A percentile compares a stretch with the other conserved stretches of the same genome.
phyloP scores from a whole-genome alignment of 768 basidiomycete species.

The Arthromyces matolae region DNA sequence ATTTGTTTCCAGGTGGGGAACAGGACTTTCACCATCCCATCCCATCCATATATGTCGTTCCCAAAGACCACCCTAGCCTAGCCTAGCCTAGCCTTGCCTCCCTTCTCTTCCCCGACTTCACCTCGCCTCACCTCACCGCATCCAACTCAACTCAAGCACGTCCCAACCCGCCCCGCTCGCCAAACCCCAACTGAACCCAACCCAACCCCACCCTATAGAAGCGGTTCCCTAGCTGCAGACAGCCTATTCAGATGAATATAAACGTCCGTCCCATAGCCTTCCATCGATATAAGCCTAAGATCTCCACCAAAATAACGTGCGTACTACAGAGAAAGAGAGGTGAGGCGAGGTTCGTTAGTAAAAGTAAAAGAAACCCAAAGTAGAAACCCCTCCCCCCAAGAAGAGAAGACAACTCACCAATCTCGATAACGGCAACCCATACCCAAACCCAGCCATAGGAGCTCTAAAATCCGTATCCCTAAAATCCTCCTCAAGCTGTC shows the following conservation, averaged over 20 bases:
- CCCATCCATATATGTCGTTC: too few relatives aligned
- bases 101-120: too few relatives aligned
- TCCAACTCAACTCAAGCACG: too few relatives aligned
- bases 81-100: too few relatives aligned
- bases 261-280: slow-evolving; percentile 94
- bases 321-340: slow-evolving; percentile 47
- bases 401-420: slow-evolving; percentile 69
- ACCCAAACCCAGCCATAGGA: slow-evolving; percentile 96
- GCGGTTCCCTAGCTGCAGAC: slow-evolving; percentile 69
- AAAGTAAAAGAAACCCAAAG: background rate
- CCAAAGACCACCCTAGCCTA: too few relatives aligned
- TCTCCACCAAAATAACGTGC: slow-evolving; percentile 96
- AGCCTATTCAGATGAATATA: slow-evolving; percentile 89
- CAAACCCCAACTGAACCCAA: too few relatives aligned
- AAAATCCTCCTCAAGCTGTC: slow-evolving; percentile 75
- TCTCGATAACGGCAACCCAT: slow-evolving; percentile 88
- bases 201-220: too few relatives aligned
- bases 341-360: background rate
- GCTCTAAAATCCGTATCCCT: slow-evolving; percentile 90
- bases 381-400: too few relatives aligned
- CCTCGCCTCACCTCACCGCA: too few relatives aligned
- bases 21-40: too few relatives aligned
- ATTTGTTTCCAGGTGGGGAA: too few relatives aligned
- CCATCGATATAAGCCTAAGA: slow-evolving; percentile 93
- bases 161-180: too few relatives aligned